Percentiles rank a stretch among this genome's conserved stretches.
Evolutionary conservation across 768 basidiomycete genomes (phyloP).

Genomic region (Hortiboletus flavorubellus): DNA sequence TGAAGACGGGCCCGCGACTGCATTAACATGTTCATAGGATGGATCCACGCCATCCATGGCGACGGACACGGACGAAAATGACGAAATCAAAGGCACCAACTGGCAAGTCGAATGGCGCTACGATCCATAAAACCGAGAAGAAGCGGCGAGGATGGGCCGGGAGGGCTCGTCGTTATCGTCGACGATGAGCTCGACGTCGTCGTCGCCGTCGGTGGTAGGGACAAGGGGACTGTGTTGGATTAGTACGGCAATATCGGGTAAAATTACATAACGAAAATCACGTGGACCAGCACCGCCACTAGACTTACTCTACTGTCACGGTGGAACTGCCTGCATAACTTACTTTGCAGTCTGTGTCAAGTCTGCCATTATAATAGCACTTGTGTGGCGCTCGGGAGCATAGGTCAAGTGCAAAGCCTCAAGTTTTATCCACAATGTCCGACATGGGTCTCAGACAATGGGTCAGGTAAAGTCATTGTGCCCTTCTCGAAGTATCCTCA

Average conservation of each 20-base stretch:
- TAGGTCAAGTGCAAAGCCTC: too few relatives aligned
- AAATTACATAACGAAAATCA: conserved; percentile 33
- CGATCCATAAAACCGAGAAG: conserved; percentile 18
- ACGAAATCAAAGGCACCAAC: conserved; percentile 26
- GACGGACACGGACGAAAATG: conserved; percentile 15
- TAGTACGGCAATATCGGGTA: conserved; percentile 25
- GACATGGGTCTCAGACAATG: conserved; percentile 17
- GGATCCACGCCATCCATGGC: conserved; percentile 30
- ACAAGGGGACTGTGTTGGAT: conserved; percentile 37
- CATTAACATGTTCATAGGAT: conserved; percentile 40
- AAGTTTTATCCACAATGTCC: too few relatives aligned
- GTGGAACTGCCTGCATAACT: too few relatives aligned
- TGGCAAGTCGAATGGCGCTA: conserved; percentile 1
- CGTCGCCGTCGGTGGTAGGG: conserved; percentile 34
- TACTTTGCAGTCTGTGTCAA: too few relatives aligned
- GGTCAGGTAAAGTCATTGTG: conserved; percentile 18
- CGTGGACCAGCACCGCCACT: conserved; percentile 21
- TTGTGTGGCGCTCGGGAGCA: too few relatives aligned
- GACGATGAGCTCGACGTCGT: conserved; percentile 29
- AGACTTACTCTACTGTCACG: too few relatives aligned
- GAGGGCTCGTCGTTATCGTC: conserved; percentile 25
- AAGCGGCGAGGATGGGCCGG: not conserved
- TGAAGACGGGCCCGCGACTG: conserved; percentile 62
- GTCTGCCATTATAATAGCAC: too few relatives aligned
- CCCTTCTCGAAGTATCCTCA: not conserved